Percentiles rank a stretch among this genome's conserved stretches.
Evolutionary conservation across 768 basidiomycete species (phyloP).

Genomic region (Lactarius psammicola): DNA sequence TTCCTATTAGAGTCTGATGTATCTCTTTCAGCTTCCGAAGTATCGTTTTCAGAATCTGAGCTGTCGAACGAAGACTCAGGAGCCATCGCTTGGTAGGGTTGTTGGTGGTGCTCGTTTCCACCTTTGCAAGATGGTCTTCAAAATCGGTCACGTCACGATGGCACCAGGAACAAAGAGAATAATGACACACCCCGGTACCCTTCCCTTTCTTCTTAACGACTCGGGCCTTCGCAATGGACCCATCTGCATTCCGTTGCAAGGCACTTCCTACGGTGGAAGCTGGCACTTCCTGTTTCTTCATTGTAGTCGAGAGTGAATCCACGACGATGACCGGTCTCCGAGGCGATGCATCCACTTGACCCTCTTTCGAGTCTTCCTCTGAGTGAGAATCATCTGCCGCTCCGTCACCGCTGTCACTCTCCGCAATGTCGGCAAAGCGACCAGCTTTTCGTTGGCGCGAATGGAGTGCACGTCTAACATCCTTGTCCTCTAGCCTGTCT

Average conservation of each 20-base stretch:
- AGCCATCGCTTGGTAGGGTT: conserved; percentile 37
- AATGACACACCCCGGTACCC: conserved; percentile 43
- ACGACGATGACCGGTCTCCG: conserved; percentile 18
- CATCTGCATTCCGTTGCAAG: conserved; percentile 63
- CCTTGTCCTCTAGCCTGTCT: conserved; percentile 59
- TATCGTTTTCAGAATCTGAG: conserved; percentile 71
- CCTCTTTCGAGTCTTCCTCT: background rate
- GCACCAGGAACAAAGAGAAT: conserved; percentile 10
- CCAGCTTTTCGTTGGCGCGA: conserved; percentile 51
- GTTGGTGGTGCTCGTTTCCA: conserved; percentile 46
- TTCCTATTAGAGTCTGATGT: conserved; percentile 31
- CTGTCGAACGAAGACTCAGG: conserved; percentile 73
- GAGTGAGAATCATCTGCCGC: background rate
- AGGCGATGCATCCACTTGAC: background rate
- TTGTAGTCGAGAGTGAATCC: background rate
- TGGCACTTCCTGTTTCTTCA: conserved; percentile 31
- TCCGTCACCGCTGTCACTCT: conserved; percentile 15
- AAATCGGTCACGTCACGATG: background rate
- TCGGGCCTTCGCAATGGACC: conserved; percentile 50
- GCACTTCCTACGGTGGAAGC: conserved; percentile 55
- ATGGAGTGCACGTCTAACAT: conserved; percentile 52
- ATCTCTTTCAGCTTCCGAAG: conserved; percentile 26
- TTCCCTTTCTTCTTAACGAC: conserved; percentile 46
- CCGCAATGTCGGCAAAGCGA: conserved; percentile 16
- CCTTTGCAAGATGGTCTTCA: conserved; percentile 44